Evolutionary conservation across 2,329 filamentous ascomycete genomes (phyloP).

Genomic region (Aspergillus pseudoterreus): DNA sequence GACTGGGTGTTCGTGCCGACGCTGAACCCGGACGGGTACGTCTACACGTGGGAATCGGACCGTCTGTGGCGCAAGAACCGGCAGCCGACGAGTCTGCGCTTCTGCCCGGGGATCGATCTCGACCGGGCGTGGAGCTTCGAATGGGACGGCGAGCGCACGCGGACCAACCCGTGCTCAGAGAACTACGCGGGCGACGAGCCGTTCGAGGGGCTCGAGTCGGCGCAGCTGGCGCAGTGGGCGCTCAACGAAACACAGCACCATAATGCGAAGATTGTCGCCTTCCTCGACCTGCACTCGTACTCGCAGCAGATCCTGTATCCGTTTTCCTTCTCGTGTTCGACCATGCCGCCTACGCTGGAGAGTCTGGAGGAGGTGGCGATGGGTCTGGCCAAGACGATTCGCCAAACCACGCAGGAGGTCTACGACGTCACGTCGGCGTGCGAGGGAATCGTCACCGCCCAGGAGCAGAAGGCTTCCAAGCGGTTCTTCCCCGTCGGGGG

Average conservation of each 20-base stretch:
- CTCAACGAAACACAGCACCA: slow-evolving; percentile 69
- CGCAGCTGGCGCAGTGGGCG: slow-evolving; percentile 74
- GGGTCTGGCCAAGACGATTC: slow-evolving; percentile 84
- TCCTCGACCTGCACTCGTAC: slow-evolving; percentile 90
- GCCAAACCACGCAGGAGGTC: slow-evolving; percentile 69
- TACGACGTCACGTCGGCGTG: slow-evolving; percentile 83
- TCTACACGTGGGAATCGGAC: slow-evolving; percentile 88
- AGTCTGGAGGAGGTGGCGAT: slow-evolving; percentile 87
- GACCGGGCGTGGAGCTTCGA: slow-evolving; percentile 82
- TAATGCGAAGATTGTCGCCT: slow-evolving; percentile 73
- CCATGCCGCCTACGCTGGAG: slow-evolving; percentile 78
- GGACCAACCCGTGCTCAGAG: slow-evolving; percentile 82
- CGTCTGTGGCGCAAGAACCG: slow-evolving; percentile 90
- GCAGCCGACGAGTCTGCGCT: slow-evolving; percentile 74
- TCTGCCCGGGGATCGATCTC: slow-evolving; percentile 84
- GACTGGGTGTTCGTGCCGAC: slow-evolving; percentile 87
- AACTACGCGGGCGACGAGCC: slow-evolving; percentile 79
- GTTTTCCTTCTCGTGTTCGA: slow-evolving; percentile 78
- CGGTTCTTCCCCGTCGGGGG: slow-evolving; percentile 58
- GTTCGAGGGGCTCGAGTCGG: slow-evolving; percentile 79
- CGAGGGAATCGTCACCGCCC: slow-evolving; percentile 63
- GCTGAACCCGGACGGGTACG: slow-evolving; percentile 89
- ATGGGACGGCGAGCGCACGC: slow-evolving; percentile 68
- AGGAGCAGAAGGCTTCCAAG: slow-evolving; percentile 21
- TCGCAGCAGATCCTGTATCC: slow-evolving; percentile 93